A percentile compares a stretch with the other conserved stretches of the same genome.
Conservation (phyloP, 306 rosid species). For the Luffa aegyptiaca region DNA sequence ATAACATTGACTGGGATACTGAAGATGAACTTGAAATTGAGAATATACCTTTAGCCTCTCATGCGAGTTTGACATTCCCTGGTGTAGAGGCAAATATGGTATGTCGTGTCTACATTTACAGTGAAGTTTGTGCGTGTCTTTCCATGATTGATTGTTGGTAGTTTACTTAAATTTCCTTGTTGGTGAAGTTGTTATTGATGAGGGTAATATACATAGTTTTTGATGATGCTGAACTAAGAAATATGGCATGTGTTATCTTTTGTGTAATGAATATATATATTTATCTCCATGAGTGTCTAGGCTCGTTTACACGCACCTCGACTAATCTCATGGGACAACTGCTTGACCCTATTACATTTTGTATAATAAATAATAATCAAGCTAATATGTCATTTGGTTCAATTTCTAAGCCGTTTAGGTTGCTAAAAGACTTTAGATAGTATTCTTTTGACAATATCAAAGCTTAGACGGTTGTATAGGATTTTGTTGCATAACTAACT, state of each 20-base stretch:
- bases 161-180: neutral
- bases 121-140: neutral
- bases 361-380: neutral
- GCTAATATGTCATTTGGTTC: neutral
- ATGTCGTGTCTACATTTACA: neutral
- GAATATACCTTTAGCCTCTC: slow-evolving; percentile 35
- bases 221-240: neutral
- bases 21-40: slow-evolving; percentile 85
- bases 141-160: neutral
- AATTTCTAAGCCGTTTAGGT: neutral
- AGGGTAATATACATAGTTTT: neutral
- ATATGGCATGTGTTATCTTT: neutral
- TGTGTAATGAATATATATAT: neutral
- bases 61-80: slow-evolving; percentile 33
- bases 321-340: too few species aligned
- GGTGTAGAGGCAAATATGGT: slow-evolving; percentile 30
- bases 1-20: slow-evolving; percentile 64
- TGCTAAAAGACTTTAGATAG: neutral
- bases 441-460: neutral
- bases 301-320: too few species aligned
- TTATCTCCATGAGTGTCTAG: too few species aligned
- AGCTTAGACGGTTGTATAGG: neutral
- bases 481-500: slow-evolving; percentile 16
- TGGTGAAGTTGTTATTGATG: neutral
- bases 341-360: neutral